Conservation (phyloP, 805 yeast genomes). For the Blastobotrys americana region DNA sequence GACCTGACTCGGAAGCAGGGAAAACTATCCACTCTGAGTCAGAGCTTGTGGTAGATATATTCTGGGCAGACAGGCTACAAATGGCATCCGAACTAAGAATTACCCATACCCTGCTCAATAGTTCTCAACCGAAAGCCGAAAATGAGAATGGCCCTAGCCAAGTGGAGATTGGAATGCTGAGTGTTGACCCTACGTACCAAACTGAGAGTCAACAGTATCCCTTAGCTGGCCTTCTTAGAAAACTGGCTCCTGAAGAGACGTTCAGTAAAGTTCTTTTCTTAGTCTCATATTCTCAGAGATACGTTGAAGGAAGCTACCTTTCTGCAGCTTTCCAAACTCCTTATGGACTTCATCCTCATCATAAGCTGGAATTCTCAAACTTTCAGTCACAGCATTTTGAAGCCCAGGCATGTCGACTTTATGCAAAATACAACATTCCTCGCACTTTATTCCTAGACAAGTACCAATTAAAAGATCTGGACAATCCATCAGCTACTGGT, state of each 20-base stretch:
- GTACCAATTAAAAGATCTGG: constrained; percentile 42
- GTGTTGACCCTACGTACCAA: constrained; percentile 6
- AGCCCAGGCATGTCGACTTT: constrained; percentile 36
- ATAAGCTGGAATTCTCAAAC: constrained; percentile 10
- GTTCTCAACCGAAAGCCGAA: neutral
- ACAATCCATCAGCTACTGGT: constrained; percentile 20
- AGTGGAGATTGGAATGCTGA: constrained; percentile 20
- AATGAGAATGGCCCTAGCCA: constrained; percentile 1
- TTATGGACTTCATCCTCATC: constrained; percentile 22
- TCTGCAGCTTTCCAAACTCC: constrained; percentile 18
- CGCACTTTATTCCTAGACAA: constrained; percentile 44
- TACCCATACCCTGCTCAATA: neutral
- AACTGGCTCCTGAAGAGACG: constrained; percentile 9
- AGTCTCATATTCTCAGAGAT: neutral
- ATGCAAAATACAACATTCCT: constrained; percentile 39
- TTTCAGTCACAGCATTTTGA: constrained; percentile 14
- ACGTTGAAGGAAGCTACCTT: constrained; percentile 3
- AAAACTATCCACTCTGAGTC: constrained; percentile 7
- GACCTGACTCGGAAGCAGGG: constrained; percentile 12
- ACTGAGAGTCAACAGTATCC: constrained; percentile 13
- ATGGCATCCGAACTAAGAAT: neutral
- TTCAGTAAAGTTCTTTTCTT: constrained; percentile 13
- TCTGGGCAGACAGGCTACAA: constrained; percentile 7
- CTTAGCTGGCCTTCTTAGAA: constrained; percentile 16
- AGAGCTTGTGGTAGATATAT: constrained; percentile 23